These are phyloP conservation scores for Tricholoma terreum DNA, from an alignment of 768 basidiomycete genomes.

Conservation along the genomic window DNA sequence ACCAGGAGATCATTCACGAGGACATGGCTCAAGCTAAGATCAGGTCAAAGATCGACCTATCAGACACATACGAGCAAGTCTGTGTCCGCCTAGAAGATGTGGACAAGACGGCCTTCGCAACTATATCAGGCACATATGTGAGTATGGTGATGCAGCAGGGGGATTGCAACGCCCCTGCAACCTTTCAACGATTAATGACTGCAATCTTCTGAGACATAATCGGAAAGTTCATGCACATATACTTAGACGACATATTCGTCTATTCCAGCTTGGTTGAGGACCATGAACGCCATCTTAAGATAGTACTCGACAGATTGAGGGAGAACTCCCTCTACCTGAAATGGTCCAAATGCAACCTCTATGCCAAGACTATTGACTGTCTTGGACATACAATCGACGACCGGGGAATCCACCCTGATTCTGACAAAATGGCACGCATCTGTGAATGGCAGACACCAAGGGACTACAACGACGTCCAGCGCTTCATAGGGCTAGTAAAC, in stretches of 20 bases:
- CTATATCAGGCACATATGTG: constrained; percentile 32
- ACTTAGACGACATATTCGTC: constrained; percentile 44
- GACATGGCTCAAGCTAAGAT: constrained; percentile 29
- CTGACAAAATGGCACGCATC: constrained; percentile 33
- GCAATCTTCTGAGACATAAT: constrained; percentile 35
- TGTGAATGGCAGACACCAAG: constrained; percentile 31
- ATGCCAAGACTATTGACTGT: constrained; percentile 28
- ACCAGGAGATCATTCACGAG: constrained; percentile 27
- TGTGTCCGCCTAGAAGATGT: constrained; percentile 28
- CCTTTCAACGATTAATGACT: constrained; percentile 44
- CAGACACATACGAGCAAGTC: constrained; percentile 43
- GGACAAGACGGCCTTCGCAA: constrained; percentile 30
- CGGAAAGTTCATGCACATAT: constrained; percentile 37
- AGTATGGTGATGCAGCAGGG: constrained; percentile 39
- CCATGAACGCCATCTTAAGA: constrained; percentile 36
- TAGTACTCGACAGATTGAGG: constrained; percentile 28
- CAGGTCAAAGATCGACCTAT: constrained; percentile 39
- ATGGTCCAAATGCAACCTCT: constrained; percentile 30
- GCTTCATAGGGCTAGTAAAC: constrained; percentile 39
- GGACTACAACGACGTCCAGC: constrained; percentile 32
- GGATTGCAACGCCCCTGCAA: constrained; percentile 19
- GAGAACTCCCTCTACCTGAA: constrained; percentile 30
- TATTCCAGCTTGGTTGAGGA: constrained; percentile 35
- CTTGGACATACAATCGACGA: constrained; percentile 40
- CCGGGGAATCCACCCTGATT: constrained; percentile 33